Percentiles rank a stretch among this genome's conserved stretches.
These are phyloP conservation scores for Coemansia reversa DNA, from an alignment of 192 early-diverging fungal species.

Conservation along the genomic window DNA sequence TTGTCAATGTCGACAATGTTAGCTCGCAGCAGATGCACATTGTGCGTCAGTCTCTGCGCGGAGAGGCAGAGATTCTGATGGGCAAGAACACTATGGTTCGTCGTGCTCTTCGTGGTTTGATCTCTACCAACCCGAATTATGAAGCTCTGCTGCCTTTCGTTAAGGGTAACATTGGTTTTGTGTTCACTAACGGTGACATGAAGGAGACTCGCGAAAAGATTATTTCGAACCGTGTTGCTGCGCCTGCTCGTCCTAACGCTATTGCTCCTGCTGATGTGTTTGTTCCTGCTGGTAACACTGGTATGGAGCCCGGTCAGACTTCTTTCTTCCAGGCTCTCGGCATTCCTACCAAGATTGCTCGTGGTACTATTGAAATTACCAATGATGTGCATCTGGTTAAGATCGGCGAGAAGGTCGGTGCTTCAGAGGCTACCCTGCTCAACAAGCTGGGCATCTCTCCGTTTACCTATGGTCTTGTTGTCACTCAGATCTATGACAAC, in stretches of 20 bases:
- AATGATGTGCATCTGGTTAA: constrained; percentile 92
- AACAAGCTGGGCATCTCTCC: constrained; percentile 99
- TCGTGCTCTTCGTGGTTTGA: constrained; percentile 65
- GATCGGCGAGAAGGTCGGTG: constrained; percentile 89
- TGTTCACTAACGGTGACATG: constrained; percentile 98
- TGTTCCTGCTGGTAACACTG: constrained; percentile 97
- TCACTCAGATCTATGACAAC: constrained; percentile 90
- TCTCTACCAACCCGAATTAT: constrained; percentile 77
- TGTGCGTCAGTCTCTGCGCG: constrained; percentile 88
- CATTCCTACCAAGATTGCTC: constrained; percentile 99
- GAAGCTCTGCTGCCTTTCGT: constrained; percentile 83
- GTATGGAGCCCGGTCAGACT: constrained; percentile 99
- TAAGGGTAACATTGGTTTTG: constrained; percentile 97
- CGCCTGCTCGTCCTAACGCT: constrained; percentile 95
- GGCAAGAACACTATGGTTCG: constrained; percentile 99
- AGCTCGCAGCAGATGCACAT: constrained; percentile 99
- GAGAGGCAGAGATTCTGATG: constrained; percentile 92
- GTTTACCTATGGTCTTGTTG: constrained; percentile 98
- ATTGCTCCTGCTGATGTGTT: constrained; percentile 90
- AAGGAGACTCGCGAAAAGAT: constrained; percentile 92
- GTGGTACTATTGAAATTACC: constrained; percentile 99
- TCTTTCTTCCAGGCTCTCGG: constrained; percentile 99
- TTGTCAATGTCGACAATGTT: constrained; percentile 99
- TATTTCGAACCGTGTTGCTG: constrained; percentile 89
- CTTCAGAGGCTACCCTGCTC: constrained; percentile 96